Evolutionary conservation across 108 stramenopile genomes (phyloP).

Genomic region (Stephanodiscus triporus): DNA sequence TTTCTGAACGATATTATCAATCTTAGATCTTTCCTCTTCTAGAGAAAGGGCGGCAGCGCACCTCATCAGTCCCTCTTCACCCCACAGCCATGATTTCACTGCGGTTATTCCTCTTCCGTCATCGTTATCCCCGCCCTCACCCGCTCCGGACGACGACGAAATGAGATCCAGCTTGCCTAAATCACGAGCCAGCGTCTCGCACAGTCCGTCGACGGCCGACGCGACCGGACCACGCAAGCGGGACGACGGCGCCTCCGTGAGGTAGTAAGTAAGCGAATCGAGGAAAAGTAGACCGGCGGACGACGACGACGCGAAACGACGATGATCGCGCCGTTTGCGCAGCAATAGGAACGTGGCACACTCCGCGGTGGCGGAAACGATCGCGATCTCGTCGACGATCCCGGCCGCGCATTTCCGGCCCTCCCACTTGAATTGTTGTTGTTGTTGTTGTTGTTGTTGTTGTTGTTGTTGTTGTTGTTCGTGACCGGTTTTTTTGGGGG

Average conservation of each 20-base stretch:
- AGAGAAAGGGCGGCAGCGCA: constrained; percentile 6
- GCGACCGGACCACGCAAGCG: constrained; percentile 9
- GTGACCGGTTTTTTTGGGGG: no score
- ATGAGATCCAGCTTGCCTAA: constrained; percentile 26
- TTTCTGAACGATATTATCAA: constrained; percentile 3
- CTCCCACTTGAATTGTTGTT: constrained; percentile 52
- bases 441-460: no score
- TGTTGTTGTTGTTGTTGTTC: no score
- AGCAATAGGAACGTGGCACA: constrained; percentile 67
- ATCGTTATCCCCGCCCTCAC: constrained; percentile 6
- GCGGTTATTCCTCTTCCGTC: constrained; percentile 26
- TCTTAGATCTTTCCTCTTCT: constrained; percentile 17
- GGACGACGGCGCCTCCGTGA: constrained; percentile 25
- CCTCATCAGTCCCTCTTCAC: constrained; percentile 27
- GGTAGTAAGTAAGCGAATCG: constrained; percentile 35
- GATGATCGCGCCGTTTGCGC: constrained; percentile 10
- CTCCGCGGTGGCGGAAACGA: constrained; percentile 72
- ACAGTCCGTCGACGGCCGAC: constrained; percentile 36
- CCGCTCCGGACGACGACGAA: constrained; percentile 9
- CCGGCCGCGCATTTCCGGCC: constrained; percentile 58
- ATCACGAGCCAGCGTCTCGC: constrained; percentile 36
- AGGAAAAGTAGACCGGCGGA: constrained; percentile 26
- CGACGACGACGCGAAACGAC: constrained; percentile 4
- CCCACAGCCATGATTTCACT: constrained; percentile 43
- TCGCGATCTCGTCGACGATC: constrained; percentile 49